Conservation (phyloP, 768 basidiomycete genomes). For the Leucocoprinus birnbaumii region DNA sequence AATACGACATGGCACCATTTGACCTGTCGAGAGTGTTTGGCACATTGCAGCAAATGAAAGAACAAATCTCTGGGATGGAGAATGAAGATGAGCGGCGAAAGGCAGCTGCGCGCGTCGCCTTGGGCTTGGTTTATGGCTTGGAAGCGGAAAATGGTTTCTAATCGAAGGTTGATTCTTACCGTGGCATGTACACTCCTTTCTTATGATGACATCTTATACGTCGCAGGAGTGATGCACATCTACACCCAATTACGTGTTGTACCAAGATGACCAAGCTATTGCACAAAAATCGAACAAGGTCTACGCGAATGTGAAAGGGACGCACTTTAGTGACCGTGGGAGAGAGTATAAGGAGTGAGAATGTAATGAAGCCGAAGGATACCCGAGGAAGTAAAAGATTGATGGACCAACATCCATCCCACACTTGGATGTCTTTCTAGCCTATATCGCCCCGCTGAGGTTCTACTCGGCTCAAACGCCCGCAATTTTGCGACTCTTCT, state of each 20-base stretch:
- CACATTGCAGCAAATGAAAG: slow-evolving; percentile 66
- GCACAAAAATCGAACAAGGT: not conserved
- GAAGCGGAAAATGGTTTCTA: slow-evolving; percentile 20
- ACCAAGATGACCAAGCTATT: not conserved
- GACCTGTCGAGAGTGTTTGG: slow-evolving; percentile 61
- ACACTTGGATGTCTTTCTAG: slow-evolving; percentile 10
- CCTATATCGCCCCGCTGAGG: not conserved
- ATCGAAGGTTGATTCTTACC: slow-evolving; percentile 1
- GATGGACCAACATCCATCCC: slow-evolving; percentile 6
- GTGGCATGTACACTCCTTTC: not conserved
- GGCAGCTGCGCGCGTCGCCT: slow-evolving; percentile 70
- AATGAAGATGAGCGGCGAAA: slow-evolving; percentile 60
- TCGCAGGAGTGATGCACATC: slow-evolving; percentile 3
- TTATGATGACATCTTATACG: not conserved
- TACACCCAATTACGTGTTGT: not conserved
- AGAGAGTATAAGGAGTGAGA: slow-evolving; percentile 7
- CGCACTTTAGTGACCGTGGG: slow-evolving; percentile 4
- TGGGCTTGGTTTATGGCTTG: slow-evolving; percentile 72
- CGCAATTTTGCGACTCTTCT: not conserved
- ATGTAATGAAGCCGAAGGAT: slow-evolving; percentile 7
- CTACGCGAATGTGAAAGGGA: not conserved
- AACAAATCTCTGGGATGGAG: slow-evolving; percentile 67
- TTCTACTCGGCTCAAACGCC: not conserved
- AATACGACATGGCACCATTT: slow-evolving; percentile 45
- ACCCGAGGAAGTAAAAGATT: slow-evolving; percentile 3